Evolutionary conservation across 2,329 filamentous ascomycete species (phyloP).

Genomic region (Triangularia setosa): DNA sequence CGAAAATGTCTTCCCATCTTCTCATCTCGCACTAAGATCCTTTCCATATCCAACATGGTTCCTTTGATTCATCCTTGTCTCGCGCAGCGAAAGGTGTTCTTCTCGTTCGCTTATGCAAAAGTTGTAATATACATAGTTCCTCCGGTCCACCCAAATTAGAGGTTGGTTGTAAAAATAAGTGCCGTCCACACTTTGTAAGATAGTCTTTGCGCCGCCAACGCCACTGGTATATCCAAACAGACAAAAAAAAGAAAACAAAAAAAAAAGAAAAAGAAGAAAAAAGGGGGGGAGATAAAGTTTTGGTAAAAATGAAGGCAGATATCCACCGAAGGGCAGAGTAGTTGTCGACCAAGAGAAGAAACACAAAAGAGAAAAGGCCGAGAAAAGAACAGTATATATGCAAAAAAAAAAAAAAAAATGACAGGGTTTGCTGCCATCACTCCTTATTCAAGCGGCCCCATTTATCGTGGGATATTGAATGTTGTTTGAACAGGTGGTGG

Average conservation of each 20-base stretch:
- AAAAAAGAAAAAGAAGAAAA: conserved; percentile 12
- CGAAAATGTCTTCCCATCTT: not conserved
- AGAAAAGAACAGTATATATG: conserved; percentile 9
- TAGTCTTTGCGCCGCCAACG: conserved; percentile 12
- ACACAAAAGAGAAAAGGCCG: not conserved
- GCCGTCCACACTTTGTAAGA: not conserved
- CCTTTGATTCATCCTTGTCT: not conserved
- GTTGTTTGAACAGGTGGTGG: conserved; percentile 43
- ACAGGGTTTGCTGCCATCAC: not conserved
- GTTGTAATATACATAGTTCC: conserved; percentile 2
- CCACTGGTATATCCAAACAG: conserved; percentile 23
- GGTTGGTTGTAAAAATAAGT: conserved; percentile 7
- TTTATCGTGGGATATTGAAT: conserved; percentile 36
- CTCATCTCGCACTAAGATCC: not conserved
- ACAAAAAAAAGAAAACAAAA: conserved; percentile 11
- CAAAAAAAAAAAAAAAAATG: too few relatives aligned
- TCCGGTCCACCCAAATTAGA: conserved; percentile 9
- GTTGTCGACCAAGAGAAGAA: conserved; percentile 11
- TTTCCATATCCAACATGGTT: not conserved
- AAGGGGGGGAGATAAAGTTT: too few relatives aligned
- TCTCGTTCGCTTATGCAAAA: not conserved
- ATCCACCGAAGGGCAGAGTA: not conserved
- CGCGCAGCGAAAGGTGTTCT: not conserved
- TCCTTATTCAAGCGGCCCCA: not conserved
- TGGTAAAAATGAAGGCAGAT: not conserved